A percentile compares a stretch with the other conserved stretches of the same genome.
Conservation (phyloP, 805 yeast species). For the Debaryomyces tyrocola region DNA sequence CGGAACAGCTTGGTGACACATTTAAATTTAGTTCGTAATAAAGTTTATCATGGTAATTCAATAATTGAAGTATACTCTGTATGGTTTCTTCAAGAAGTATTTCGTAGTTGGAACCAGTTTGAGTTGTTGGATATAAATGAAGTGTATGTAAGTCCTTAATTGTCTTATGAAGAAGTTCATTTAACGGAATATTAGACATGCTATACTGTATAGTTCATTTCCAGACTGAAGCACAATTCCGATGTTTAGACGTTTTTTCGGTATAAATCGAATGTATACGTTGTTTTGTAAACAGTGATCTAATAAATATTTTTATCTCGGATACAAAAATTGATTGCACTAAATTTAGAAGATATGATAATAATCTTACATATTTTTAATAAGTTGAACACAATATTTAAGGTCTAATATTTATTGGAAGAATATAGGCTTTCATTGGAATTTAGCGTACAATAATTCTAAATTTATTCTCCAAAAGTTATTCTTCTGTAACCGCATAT, state of each 20-base stretch:
- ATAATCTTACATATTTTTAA: too few relatives aligned
- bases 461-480: too few relatives aligned
- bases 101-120: slow-evolving; percentile 10
- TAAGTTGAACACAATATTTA: too few relatives aligned
- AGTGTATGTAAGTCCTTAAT: slow-evolving; percentile 17
- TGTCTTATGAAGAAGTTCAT: slow-evolving; percentile 16
- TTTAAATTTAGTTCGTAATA: slow-evolving; percentile 9
- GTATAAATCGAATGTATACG: background rate
- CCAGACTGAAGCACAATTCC: background rate
- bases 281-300: background rate
- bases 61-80: slow-evolving; percentile 11
- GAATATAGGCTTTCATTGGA: too few relatives aligned
- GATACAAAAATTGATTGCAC: background rate
- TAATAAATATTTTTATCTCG: background rate
- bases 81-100: slow-evolving; percentile 13
- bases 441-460: too few relatives aligned
- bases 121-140: slow-evolving; percentile 5
- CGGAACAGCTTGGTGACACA: slow-evolving; percentile 2
- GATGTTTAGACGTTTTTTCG: background rate
- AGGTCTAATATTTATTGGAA: too few relatives aligned
- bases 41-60: slow-evolving; percentile 15
- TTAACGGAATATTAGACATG: slow-evolving; percentile 7
- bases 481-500: too few relatives aligned
- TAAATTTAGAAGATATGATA: background rate
- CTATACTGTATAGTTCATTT: background rate